Evolutionary conservation across 176 grass and related monocot species (phyloP).

Genomic region (Neostapfia colusana): DNA sequence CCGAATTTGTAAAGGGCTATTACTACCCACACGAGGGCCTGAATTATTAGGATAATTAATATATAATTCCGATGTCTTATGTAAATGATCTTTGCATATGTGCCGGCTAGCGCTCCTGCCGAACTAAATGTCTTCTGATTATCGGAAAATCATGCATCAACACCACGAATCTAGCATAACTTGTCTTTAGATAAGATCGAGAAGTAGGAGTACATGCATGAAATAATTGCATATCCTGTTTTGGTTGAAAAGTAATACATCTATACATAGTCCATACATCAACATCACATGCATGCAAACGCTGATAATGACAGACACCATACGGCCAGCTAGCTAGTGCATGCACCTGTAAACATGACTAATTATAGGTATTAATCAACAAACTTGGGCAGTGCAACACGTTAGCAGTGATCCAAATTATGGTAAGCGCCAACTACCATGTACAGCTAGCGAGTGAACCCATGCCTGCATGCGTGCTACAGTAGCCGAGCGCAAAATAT

Average conservation of each 20-base stretch:
- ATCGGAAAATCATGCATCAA: too few relatives aligned
- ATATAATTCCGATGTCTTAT: too few relatives aligned
- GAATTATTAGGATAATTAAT: too few relatives aligned
- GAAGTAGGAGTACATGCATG: not conserved
- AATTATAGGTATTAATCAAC: not conserved
- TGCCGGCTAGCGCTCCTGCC: too few relatives aligned
- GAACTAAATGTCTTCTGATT: too few relatives aligned
- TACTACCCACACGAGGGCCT: too few relatives aligned
- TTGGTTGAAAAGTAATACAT: too few relatives aligned
- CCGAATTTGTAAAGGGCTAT: too few relatives aligned
- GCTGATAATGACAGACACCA: not conserved
- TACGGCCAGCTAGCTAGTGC: not conserved
- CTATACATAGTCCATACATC: not conserved
- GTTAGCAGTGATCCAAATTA: not conserved
- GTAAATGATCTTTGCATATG: too few relatives aligned
- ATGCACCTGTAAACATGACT: not conserved
- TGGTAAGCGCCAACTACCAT: not conserved
- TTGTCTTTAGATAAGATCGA: not conserved
- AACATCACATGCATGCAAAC: too few relatives aligned
- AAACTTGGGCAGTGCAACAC: not conserved
- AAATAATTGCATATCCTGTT: not conserved
- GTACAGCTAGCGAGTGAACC: not conserved
- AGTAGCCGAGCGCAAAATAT: not conserved
- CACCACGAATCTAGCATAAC: not conserved
- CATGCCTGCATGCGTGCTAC: not conserved